Base-by-base conservation (phyloP, 148 eudicot species). In the Camellia japonica region DNA sequence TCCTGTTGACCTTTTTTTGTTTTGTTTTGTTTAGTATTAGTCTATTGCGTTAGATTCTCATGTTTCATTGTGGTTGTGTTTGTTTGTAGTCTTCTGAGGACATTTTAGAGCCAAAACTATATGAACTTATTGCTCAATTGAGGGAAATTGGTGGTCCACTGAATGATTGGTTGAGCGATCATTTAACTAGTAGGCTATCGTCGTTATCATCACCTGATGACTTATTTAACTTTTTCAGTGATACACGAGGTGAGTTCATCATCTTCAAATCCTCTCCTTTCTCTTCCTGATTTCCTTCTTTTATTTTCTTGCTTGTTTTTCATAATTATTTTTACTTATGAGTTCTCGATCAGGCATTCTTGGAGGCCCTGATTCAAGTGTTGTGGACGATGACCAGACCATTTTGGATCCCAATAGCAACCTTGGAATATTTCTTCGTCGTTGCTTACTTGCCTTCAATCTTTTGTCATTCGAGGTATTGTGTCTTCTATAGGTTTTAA, bases 321-420 rank as follows among this genome's bases (percentile, higher is more conserved):
- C 7, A 54, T 59, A 18, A 51, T 67, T 23, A 42, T 18, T 69
- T 18, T 43, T 38, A 30, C 47, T 2, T 44, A 60, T 47, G 38
- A 30, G 38, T 0, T 30, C 38, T 58, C 84, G 64, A 67, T 46
- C 73, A 95, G 99, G 95, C 71, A 87, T 92, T 54, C 87, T 93
- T 52, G 97, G 91, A 49, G 95, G 90, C 15, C 74, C 90, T 58
- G 98, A 90, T 44, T 81, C 94, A 56, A 85, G 75, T 86, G 87
- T 80, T 68, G 64, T 90, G 81, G 99, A 96, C 82, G 98, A 96
- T 88, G 97, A 96, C 82, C 98, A 92, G 82, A 91, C 90, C 72
- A 89, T 83, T 82, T 86, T 96, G 89, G 99, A 96, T 79, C 91
- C 99, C 13, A 89, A 82, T 78, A 93, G 99, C 86, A 89, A 79